Evolutionary conservation across 768 basidiomycete species (phyloP).

Genomic region (Agaricus blazei): DNA sequence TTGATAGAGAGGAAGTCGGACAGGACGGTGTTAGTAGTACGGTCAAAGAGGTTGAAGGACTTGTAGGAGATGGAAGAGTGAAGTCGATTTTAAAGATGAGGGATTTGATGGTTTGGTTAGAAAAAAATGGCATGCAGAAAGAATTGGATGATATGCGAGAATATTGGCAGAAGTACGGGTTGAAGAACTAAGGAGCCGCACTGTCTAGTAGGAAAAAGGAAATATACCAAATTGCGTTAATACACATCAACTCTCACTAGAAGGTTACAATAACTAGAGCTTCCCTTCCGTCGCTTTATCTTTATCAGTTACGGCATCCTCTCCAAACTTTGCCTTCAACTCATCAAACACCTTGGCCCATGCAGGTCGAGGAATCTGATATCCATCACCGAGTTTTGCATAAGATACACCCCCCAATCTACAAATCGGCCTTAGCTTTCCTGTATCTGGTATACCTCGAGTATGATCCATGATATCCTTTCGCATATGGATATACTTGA

Average conservation of each 20-base stretch:
- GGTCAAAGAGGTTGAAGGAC: conserved; percentile 73
- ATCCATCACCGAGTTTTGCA: conserved; percentile 37
- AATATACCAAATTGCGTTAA: too few relatives aligned
- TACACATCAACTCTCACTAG: background rate
- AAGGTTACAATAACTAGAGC: background rate
- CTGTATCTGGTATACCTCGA: conserved; percentile 33
- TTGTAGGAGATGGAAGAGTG: conserved; percentile 69
- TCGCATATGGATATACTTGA: conserved; percentile 55
- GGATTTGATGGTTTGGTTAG: conserved; percentile 81
- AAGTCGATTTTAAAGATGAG: conserved; percentile 79
- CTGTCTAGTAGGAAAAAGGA: too few relatives aligned
- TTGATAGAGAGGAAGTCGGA: conserved; percentile 86
- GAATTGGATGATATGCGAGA: conserved; percentile 68
- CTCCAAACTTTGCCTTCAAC: background rate
- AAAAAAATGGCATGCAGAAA: conserved; percentile 57
- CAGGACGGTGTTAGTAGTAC: conserved; percentile 65
- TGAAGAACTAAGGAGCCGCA: conserved; percentile 29
- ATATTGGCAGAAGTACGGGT: conserved; percentile 73
- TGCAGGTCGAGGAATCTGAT: conserved; percentile 37
- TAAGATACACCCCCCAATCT: conserved; percentile 54
- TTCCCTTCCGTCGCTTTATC: background rate
- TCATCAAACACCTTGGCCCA: conserved; percentile 18
- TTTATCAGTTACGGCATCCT: background rate
- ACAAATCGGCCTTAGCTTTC: conserved; percentile 40
- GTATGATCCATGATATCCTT: conserved; percentile 40